These are phyloP conservation scores for Viridothelium virens DNA, from an alignment of 495 filamentous ascomycete species.

Conservation along the genomic window DNA sequence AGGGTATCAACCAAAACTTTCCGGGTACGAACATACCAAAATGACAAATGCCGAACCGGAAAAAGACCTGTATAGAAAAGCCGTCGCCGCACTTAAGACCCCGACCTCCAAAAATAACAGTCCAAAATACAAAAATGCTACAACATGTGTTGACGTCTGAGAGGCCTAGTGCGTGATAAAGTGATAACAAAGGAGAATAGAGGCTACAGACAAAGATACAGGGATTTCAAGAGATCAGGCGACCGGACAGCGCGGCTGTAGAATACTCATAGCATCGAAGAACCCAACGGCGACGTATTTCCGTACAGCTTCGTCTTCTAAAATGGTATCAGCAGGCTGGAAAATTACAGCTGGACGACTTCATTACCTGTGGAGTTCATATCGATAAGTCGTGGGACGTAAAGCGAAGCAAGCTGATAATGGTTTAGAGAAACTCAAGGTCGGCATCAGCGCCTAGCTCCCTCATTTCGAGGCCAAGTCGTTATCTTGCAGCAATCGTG, in stretches of 20 bases:
- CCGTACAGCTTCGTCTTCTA: not conserved
- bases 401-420: not conserved
- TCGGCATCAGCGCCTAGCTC: not conserved
- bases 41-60: not conserved
- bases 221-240: not conserved
- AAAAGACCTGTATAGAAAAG: not conserved
- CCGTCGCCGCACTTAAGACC: not conserved
- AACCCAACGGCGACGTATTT: not conserved
- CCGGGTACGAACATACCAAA: not conserved
- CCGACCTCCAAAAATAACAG: not conserved
- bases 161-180: not conserved
- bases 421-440: not conserved
- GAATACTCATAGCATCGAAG: not conserved
- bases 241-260: not conserved
- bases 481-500: not conserved
- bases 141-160: not conserved
- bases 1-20: not conserved
- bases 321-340: not conserved
- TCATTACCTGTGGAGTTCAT: not conserved
- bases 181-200: not conserved
- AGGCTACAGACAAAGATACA: not conserved
- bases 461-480: not conserved
- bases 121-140: not conserved
- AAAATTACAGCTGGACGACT: not conserved
- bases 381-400: not conserved